Percentiles rank a stretch among this genome's conserved stretches.
Conservation (phyloP, 2,329 filamentous ascomycete species). For the Sclerotiophoma versabilis region DNA sequence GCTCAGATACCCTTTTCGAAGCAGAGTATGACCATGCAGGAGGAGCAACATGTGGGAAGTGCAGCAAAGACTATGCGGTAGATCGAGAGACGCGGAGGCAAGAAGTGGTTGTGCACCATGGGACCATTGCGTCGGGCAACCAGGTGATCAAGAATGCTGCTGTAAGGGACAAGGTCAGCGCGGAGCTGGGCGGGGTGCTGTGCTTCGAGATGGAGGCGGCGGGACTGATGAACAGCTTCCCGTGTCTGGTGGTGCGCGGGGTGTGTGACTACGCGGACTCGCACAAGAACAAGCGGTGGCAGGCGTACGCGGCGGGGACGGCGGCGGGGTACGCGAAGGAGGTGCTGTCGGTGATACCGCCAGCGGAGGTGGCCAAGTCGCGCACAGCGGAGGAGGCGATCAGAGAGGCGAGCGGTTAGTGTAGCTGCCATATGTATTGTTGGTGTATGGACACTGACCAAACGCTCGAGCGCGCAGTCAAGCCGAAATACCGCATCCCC, state of each 20-base stretch:
- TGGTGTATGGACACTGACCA: neutral
- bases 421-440: neutral
- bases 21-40: conserved; percentile 2
- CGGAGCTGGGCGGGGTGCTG: conserved; percentile 14
- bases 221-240: neutral
- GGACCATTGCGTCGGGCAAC: conserved; percentile 12
- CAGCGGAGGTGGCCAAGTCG: neutral
- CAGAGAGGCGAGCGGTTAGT: neutral
- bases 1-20: neutral
- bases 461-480: neutral
- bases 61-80: neutral
- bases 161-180: conserved; percentile 2
- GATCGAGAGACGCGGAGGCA: neutral
- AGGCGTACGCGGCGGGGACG: neutral
- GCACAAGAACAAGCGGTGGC: neutral
- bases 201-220: conserved; percentile 4
- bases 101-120: conserved; percentile 10
- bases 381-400: conserved; percentile 7
- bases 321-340: neutral
- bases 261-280: neutral
- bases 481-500: conserved; percentile 23
- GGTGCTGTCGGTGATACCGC: neutral
- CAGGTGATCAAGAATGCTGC: conserved; percentile 12
- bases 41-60: neutral
- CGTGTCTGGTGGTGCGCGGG: neutral